Evolutionary conservation across 768 basidiomycete species (phyloP), one percentile per base, ranked within the genome.

Genomic region (Macrolepiota albuminosa): DNA sequence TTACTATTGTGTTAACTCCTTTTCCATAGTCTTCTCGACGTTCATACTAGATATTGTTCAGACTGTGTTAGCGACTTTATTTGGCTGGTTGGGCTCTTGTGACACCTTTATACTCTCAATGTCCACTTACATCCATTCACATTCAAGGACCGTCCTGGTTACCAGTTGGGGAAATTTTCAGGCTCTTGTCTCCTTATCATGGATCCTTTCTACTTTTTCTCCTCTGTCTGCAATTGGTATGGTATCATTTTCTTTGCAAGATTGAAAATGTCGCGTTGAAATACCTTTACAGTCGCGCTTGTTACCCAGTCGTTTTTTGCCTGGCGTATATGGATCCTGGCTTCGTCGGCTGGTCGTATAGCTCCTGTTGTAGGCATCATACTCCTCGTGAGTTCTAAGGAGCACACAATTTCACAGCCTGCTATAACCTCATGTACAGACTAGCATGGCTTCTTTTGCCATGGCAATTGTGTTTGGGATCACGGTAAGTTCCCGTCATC

Each of bases 271-370:
- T 45, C 8, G 8, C 26, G 9, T 5, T 34, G 13, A 43, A 18
- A 34, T 24, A 13, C 11, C 10, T 56, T 6, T 56, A 16, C 43
- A 56, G 54, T 56, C 6, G 31, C 54, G 10, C 54, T 46, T 26
- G n/a, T 46, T 21, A 43, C 47, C 4, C 54, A 56, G 9, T 46
- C 34, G 24, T 56, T 56, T 43, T 56, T 56, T 34, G 11, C 54
- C 24, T 56, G 54, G 54, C 43, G 54, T 9, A 56, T 56, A 46
- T 56, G 54, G 43, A 14, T 37, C 14, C 45, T 56, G 34, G 14
- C 54, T 33, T 43, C 54, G 33, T 24, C 53, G 4, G 31, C 14
- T 40, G 10, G 11, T 6, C 45, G 45, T 36, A 33, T 56, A 33
- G 42, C n/a, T 24, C 9, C 21, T 33, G 33, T 46, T n/a, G 13